These are phyloP conservation scores for Phialemoniopsis sp. DNA, from an alignment of 2,329 filamentous ascomycete genomes.

Conservation along the genomic window DNA sequence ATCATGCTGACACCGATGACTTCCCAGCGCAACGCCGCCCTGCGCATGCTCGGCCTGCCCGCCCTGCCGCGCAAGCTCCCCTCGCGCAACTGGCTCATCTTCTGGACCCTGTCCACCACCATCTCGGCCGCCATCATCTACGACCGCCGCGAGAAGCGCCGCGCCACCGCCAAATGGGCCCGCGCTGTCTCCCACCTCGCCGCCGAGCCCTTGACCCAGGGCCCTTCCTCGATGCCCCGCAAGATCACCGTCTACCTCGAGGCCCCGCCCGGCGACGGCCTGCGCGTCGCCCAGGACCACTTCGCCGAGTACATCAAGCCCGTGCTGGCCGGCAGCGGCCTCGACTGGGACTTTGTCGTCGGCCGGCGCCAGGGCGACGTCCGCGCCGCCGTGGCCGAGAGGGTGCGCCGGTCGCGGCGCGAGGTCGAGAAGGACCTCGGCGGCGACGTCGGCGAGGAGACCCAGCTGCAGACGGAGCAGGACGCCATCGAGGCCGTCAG, in stretches of 20 bases:
- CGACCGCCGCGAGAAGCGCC: conserved; percentile 86
- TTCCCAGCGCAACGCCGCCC: conserved; percentile 66
- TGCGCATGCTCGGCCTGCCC: conserved; percentile 80
- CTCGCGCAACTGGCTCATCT: conserved; percentile 97
- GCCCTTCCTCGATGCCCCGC: conserved; percentile 68
- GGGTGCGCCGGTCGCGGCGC: conserved; percentile 68
- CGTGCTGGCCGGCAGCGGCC: conserved; percentile 78
- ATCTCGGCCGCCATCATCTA: conserved; percentile 82
- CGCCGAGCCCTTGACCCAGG: conserved; percentile 61
- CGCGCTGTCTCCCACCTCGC: conserved; percentile 81
- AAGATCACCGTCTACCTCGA: conserved; percentile 83
- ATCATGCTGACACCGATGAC: conserved; percentile 37
- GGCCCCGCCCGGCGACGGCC: conserved; percentile 79
- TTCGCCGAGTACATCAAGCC: conserved; percentile 97
- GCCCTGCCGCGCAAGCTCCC: conserved; percentile 80
- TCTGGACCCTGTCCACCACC: conserved; percentile 73
- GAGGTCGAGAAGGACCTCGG: conserved; percentile 44
- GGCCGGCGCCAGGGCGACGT: conserved; percentile 91
- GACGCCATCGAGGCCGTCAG: conserved; percentile 60
- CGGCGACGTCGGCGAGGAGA: conserved; percentile 27
- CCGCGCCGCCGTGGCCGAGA: conserved; percentile 79
- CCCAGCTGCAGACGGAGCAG: conserved; percentile 49
- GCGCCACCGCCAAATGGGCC: conserved; percentile 81
- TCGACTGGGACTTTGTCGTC: conserved; percentile 96
- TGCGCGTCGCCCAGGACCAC: conserved; percentile 84